Base-by-base conservation (phyloP, 1,284 basidiomycete species). In the Pseudozyma sp. region DNA sequence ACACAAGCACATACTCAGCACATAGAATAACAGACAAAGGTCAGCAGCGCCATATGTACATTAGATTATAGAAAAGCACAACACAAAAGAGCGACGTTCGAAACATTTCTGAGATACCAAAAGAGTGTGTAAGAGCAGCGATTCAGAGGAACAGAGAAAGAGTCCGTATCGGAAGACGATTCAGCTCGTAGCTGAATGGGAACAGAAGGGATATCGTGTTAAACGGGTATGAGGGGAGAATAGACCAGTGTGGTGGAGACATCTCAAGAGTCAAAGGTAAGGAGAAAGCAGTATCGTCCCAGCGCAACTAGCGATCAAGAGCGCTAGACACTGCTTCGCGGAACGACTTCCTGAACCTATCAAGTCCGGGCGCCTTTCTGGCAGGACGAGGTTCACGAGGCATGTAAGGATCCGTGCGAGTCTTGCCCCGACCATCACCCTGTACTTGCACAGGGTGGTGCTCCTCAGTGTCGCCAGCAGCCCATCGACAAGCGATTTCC, bases 401-500 rank as follows among this genome's bases (percentile, higher is more conserved):
- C 21, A 81, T 35, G 58, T 76, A 81, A 38, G 77, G 75, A 36
- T 81, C 79, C 43, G 52, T 68, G 31, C 81, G 55, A n/a, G 77
- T 83, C 53, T 67, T 76, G 31, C 80, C 81, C 8, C 52, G 60
- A 13, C 78, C 79, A 47, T 78, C 78, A 49, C 82, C 82, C 43
- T 72, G 76, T 40, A 83, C 66, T 51, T 82, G 82, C 44, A 82
- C 62, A 5, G 70, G 61, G 34, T 77, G 76, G 60, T 82, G 78
- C 39, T 70, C 78, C 45, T 84, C 82, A 9, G 77, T 73, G 44
- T 83, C 79, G 35, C 82, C 82, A 1, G 81, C 79, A 16, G 79
- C 79, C 82, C 82, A 84, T 39, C 80, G 63, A 52, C 78, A 78
- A 16, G 77, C 78, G 48, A 82, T 67, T 55, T 82, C 78, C 80